phyloP scores from a whole-genome alignment of 345 rosid genomes.

The Reutealis trisperma region DNA sequence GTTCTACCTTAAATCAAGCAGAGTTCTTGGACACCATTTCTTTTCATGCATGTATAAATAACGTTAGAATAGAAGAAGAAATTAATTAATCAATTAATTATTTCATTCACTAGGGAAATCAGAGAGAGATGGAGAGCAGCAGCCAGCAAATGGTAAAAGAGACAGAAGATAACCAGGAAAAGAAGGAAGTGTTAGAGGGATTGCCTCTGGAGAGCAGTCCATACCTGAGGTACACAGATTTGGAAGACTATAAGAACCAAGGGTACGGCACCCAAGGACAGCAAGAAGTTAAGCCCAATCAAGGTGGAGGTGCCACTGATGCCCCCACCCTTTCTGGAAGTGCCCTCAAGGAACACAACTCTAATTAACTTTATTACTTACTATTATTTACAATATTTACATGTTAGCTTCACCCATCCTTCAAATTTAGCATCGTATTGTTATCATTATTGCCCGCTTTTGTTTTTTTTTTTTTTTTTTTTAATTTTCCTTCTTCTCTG shows the following conservation, averaged over 20 bases:
- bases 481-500: no score
- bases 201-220: constrained; percentile 54
- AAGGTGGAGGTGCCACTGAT: constrained; percentile 47
- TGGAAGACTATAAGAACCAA: constrained; percentile 50
- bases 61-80: no score
- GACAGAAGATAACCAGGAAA: background rate
- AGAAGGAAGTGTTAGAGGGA: constrained; percentile 24
- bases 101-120: no score
- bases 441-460: no score
- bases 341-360: background rate
- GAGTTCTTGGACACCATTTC: background rate
- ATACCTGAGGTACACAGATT: constrained; percentile 36
- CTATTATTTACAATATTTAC: no score
- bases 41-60: background rate
- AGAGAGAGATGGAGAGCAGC: background rate
- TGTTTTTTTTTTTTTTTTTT: no score
- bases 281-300: constrained; percentile 42
- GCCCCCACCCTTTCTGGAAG: constrained; percentile 51
- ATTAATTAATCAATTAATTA: no score
- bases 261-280: constrained; percentile 59
- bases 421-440: no score
- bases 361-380: background rate
- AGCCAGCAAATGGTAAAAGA: background rate
- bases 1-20: constrained; percentile 1
- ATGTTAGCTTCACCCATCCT: no score